phyloP scores from a whole-genome alignment of 768 basidiomycete genomes.

The Thelephora aurantiotincta region DNA sequence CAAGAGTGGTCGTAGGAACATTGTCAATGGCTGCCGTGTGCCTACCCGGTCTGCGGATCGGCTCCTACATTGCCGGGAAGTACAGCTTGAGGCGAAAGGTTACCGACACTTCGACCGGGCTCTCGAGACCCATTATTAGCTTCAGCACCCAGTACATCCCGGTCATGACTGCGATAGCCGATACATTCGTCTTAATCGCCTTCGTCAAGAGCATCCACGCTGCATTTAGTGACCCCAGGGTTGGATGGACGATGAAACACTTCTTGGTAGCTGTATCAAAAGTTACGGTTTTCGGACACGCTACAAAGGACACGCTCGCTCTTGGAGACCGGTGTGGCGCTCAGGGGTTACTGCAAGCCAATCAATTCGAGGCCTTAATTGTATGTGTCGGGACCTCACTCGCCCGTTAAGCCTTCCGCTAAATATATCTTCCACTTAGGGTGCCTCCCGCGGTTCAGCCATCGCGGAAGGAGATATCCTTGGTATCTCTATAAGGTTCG shows the following conservation, averaged over 20 bases:
- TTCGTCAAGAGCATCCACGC: slow-evolving; percentile 13
- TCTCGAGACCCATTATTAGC: slow-evolving; percentile 16
- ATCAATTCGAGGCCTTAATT: slow-evolving; percentile 19
- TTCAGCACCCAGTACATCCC: slow-evolving; percentile 30
- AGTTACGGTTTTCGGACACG: slow-evolving; percentile 13
- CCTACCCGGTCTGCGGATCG: slow-evolving; percentile 13
- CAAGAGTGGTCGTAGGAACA: slow-evolving; percentile 20
- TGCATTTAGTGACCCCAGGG: slow-evolving; percentile 14
- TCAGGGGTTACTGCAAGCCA: slow-evolving; percentile 25
- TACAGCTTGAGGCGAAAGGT: slow-evolving; percentile 20
- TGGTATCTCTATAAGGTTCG: slow-evolving; percentile 21
- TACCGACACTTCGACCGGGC: slow-evolving; percentile 3
- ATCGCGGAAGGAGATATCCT: slow-evolving; percentile 34
- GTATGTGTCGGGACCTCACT: slow-evolving; percentile 15
- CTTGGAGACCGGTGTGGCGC: slow-evolving; percentile 28
- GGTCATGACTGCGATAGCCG: slow-evolving; percentile 21
- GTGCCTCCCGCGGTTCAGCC: slow-evolving; percentile 22
- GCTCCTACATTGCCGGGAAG: slow-evolving; percentile 13
- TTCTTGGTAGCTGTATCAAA: slow-evolving; percentile 20
- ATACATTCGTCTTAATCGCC: slow-evolving; percentile 21
- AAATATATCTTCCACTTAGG: slow-evolving; percentile 12
- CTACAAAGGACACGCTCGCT: slow-evolving; percentile 7
- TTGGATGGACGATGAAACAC: slow-evolving; percentile 13
- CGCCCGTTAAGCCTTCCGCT: neutral
- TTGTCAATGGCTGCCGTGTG: slow-evolving; percentile 14